Evolutionary conservation across 2,329 filamentous ascomycete species (phyloP), one percentile per base, ranked within the genome.

Genomic region (Calonectria pteridis): DNA sequence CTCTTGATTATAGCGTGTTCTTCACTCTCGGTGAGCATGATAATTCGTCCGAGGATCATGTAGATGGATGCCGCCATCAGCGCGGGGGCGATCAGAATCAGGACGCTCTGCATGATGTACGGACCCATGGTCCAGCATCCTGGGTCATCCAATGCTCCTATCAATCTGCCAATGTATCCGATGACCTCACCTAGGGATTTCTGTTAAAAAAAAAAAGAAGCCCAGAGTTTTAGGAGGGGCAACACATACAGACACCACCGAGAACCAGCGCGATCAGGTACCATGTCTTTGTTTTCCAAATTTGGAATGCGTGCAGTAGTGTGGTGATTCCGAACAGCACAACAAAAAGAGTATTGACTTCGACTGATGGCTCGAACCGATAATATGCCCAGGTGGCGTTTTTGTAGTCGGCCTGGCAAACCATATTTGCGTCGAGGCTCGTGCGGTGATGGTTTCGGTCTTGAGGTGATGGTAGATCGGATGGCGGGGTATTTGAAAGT

Each of bases 51-150:
- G 6, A 88, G 81, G 4, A 83, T 84, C 87, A 88, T 88, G 78
- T 88, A 88, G 66, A 88, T 86, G 6, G 84, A 84, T 2, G 86
- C 87, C 4, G 87, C 87, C 77, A 87, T 86, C n/a, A 88, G 77
- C 2, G 85, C 84, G 0, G 87, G 86, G 0, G 85, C 85, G 26
- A 87, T 75, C 11, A 84, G 77, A 35, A 84, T 79, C 37, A 87
- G 77, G 1, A 87, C 76, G 11, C 78, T 81, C 75, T 88, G 84
- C 63, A 86, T 78, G 40, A 88, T 81, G 76, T 82, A 88, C 4
- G 55, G 86, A 0, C 78, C 75, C 73, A 86, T 76, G 3, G 81
- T 73, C 74, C 78, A 82, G 26, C 80, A 83, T 0, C 86, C 85
- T 20, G 84, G 83, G n/a, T 80, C 76, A 43, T 88, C 75, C 3